Percentiles rank a stretch among this genome's conserved stretches.
Evolutionary conservation across 164 flowering plant species (phyloP).

Genomic region (Nymphaea colorata): DNA sequence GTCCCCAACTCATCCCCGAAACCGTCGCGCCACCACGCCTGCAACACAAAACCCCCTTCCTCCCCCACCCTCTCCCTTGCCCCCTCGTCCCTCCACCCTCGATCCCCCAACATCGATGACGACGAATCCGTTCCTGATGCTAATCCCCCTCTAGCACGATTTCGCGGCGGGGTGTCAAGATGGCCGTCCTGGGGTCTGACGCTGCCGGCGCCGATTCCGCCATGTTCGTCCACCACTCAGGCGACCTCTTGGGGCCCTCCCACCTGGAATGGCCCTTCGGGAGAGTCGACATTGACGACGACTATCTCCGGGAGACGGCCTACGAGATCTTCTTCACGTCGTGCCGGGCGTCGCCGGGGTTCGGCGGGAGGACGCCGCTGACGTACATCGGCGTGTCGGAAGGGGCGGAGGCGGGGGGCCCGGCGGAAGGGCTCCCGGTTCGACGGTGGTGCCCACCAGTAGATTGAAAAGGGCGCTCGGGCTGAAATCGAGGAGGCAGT

Average conservation of each 20-base stretch:
- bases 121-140: background rate
- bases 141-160: background rate
- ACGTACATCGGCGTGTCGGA: conserved; percentile 24
- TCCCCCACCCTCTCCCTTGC: background rate
- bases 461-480: conserved; percentile 17
- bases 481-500: conserved; percentile 8
- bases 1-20: too few relatives aligned
- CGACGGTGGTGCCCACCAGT: conserved; percentile 9
- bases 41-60: too few relatives aligned
- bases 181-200: background rate
- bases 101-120: background rate
- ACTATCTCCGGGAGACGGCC: conserved; percentile 67
- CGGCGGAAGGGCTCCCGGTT: background rate
- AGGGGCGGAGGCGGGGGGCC: conserved; percentile 18
- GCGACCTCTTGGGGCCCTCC: background rate
- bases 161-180: background rate
- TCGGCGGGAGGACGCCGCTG: conserved; percentile 56
- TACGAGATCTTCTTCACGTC: conserved; percentile 88
- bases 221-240: too few relatives aligned
- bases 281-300: conserved; percentile 36
- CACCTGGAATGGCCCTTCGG: conserved; percentile 48
- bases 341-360: conserved; percentile 77
- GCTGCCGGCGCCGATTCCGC: too few relatives aligned
- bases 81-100: background rate
- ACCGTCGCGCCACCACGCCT: too few relatives aligned